Evolutionary conservation across 306 rosid species (phyloP), one percentile per base, ranked within the genome.

Genomic region (Inga laurina): DNA sequence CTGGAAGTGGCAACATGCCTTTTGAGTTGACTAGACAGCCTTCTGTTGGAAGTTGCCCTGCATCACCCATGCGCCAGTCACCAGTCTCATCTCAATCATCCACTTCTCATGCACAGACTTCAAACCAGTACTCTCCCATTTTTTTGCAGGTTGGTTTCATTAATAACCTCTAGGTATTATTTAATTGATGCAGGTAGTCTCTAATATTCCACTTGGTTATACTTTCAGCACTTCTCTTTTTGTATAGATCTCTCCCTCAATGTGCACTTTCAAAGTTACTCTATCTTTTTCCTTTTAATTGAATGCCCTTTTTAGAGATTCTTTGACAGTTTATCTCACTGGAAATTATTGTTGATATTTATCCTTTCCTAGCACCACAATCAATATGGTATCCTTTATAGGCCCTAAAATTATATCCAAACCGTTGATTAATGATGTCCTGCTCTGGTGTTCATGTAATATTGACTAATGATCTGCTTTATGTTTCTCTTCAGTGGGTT

Each of bases 21-120:
- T 83, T 79, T n/a, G 99, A 97, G 92, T 89, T 97, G 80, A 44
- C 92, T 62, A 91, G 97, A 87, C 99, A 96, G 90, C 70, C 94
- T 83, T 96, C 99, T 61, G 15, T 85, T 48, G 82, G 93, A 80
- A 88, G 79, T 81, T 78, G 86, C 52, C 74, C 94, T 79, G 61
- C 97, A 70, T 87, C 97, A 72, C 97, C 98, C 69, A 52, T 85
- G 86, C 97, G 91, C 64, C 99, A 91, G 84, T 49, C 97, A 84
- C 80, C 97, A 48, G 84, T 81, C 76, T 72, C 89, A 22, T 78
- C 98, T 75, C 99, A 86, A 82, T 75, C 89, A 67, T 86, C 93
- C 67, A 59, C 79, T 78, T 84, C 99, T 74, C 99, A 92, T 76
- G 88, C 93, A 1, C 96, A 93, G 70, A 91, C 83, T 81, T 85